A percentile compares a stretch with the other conserved stretches of the same genome.
These are phyloP conservation scores for Boletellus sp. DNA, from an alignment of 1,284 basidiomycete species.

Conservation along the genomic window DNA sequence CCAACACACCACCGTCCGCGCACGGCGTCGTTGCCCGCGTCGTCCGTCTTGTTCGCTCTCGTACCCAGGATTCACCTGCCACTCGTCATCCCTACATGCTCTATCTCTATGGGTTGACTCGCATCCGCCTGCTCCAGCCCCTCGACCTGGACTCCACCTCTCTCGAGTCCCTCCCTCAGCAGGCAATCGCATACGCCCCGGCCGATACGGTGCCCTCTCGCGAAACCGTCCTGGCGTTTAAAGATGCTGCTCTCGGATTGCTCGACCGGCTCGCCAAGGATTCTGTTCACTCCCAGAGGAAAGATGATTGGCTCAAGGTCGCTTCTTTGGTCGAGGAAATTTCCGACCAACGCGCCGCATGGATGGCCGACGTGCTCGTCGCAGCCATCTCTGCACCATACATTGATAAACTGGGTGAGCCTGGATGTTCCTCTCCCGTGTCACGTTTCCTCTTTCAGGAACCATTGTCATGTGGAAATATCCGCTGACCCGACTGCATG, in stretches of 20 bases:
- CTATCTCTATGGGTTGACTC: slow-evolving; percentile 60
- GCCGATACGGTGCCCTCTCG: slow-evolving; percentile 43
- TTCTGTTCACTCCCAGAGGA: slow-evolving; percentile 49
- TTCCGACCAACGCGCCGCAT: slow-evolving; percentile 53
- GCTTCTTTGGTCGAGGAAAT: slow-evolving; percentile 63
- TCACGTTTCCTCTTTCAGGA: neutral
- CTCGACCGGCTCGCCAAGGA: slow-evolving; percentile 66
- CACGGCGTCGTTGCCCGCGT: slow-evolving; percentile 56
- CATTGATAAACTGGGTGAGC: slow-evolving; percentile 65
- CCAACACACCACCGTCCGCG: slow-evolving; percentile 9
- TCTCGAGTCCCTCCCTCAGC: slow-evolving; percentile 35
- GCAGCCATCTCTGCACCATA: slow-evolving; percentile 61
- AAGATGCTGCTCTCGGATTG: slow-evolving; percentile 57
- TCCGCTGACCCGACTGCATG: slow-evolving; percentile 7
- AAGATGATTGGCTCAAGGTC: slow-evolving; percentile 63
- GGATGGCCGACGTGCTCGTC: slow-evolving; percentile 73
- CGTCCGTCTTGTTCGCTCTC: slow-evolving; percentile 58
- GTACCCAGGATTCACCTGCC: slow-evolving; percentile 26
- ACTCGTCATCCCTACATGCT: slow-evolving; percentile 54
- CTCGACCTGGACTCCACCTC: slow-evolving; percentile 30
- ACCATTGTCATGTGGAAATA: neutral
- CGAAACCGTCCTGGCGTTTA: slow-evolving; percentile 61
- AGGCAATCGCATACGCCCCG: slow-evolving; percentile 49
- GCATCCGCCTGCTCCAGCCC: slow-evolving; percentile 44
- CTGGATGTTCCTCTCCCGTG: neutral